Base-by-base conservation (phyloP, 2,329 filamentous ascomycete genomes). In the Alternaria brassicicola region DNA sequence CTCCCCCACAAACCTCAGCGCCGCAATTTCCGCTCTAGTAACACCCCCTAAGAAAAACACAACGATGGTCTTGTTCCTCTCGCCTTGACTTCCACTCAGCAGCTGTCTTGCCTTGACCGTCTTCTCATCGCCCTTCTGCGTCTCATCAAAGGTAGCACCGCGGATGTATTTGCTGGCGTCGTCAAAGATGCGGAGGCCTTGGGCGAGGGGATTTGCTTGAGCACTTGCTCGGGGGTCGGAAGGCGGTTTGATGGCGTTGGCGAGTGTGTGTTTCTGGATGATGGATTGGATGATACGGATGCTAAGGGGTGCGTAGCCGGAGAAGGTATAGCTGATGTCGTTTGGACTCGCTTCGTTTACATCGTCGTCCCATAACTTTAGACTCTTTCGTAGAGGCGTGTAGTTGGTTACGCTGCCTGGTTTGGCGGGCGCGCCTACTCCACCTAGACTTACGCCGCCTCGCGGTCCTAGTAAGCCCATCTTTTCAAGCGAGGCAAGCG, bases 41-140 rank as follows among this genome's bases (percentile, higher is more conserved):
- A 99, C 91, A 2, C 95, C 96, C n/a, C 95, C 95, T 17, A 99
- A 81, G 78, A 98, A 98, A 67, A 98, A 96, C n/a, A 99, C 89
- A 72, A 97, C 91, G 0, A 96, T 89, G 0, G 91, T 94, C 81
- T 97, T 96, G 19, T 86, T 85, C 23, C 52, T 67, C 54, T 76
- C 75, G 6, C 65, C 67, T 17, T 73, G 68, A 47, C 83, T 87
- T 0, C 93, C 92, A 45, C 92, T 91, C 36, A 99, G 81, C 25
- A 96, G 85, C 59, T 92, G 89, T 55, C 93, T 85, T 15, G 94
- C 94, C 70, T 94, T 93, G 30, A 94, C 88, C 1, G 93, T 93
- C 76, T 95, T 96, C 72, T 97, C 93, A 71, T 96, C 92, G 2
- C 93, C 93, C 70, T 92, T 94, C 74, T 99, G 95, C 39, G 90